Evolutionary conservation across 345 rosid species (phyloP), one percentile per base, ranked within the genome.

Genomic region (Eucalyptus curtisii): DNA sequence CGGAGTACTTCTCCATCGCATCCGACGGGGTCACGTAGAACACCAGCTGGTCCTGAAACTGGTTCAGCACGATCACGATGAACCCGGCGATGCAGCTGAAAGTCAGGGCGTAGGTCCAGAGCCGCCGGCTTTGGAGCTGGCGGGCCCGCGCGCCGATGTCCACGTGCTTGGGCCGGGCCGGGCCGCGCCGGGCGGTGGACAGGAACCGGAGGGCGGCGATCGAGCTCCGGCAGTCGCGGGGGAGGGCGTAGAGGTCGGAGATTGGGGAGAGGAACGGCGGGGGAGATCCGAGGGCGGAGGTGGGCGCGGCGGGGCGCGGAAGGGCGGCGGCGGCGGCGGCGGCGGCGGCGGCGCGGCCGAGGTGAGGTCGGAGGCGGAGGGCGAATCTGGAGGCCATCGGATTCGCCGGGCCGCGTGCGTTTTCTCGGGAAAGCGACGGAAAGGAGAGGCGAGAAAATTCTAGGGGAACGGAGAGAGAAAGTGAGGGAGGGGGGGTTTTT

Each of bases 21-120:
- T 98, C 97, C 1, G 96, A 93, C 42, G 98, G 99, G 2, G 98
- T 98, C 14, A 98, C 93, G 91, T 98, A 98, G 81, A 95, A 98
- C 66, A 96, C 99, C 33, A 98, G 90, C 79, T 98, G 98, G 42
- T 98, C 99, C 88, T 98, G 97, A 87, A 98, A 97, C 71, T 94
- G 96, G 89, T 94, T 96, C 24, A 98, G 93, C 24, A 95, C 99
- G 87, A 98, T 92, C 12, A 97, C 97, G 4, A 98, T 93, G 91
- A 98, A 98, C 4, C 98, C 99, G 0, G 98, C 98, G 88, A 95
- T 89, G 94, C 96, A 95, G 90, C 98, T 94, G 94, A 98, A 98
- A 33, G 99, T 93, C 27, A 98, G 89, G 5, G 97, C 98, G 91
- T 97, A 98, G 45, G 98, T 93, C 98, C 99, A 96, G 20, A 98